phyloP scores from a whole-genome alignment of 192 early-diverging fungal species.

The Powellomyces hirtus region DNA sequence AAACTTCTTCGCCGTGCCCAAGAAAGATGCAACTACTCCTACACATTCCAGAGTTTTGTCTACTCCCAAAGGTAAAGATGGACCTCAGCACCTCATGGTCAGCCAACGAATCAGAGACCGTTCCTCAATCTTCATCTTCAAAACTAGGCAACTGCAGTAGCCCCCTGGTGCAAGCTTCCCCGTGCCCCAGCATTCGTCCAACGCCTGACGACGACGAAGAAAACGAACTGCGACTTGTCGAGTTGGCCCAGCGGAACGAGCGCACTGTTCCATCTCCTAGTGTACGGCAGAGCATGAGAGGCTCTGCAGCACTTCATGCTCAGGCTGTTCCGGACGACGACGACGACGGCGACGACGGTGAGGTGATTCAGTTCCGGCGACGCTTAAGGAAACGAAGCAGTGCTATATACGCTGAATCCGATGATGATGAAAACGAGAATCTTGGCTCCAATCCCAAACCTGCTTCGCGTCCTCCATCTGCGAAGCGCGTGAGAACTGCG shows the following conservation, averaged over 20 bases:
- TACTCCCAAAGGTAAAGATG: too few species aligned
- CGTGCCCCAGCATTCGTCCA: neutral
- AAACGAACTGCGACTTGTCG: neutral
- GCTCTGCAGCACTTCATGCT: neutral
- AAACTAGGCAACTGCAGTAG: neutral
- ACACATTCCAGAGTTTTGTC: neutral
- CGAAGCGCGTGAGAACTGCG: neutral
- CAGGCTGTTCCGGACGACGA: neutral
- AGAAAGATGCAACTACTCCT: neutral
- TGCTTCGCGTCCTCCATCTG: neutral
- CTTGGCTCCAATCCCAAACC: neutral
- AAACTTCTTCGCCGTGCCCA: slow-evolving; percentile 13
- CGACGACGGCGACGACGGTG: neutral
- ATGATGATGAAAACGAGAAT: slow-evolving; percentile 12
- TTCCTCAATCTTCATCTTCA: too few species aligned
- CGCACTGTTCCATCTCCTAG: neutral
- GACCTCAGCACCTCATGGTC: too few species aligned
- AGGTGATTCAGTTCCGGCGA: slow-evolving; percentile 11
- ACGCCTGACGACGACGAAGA: neutral
- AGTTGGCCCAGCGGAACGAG: neutral
- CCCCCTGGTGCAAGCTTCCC: neutral
- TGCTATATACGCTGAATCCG: slow-evolving; percentile 2
- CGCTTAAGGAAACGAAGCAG: slow-evolving; percentile 20
- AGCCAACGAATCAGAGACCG: too few species aligned
- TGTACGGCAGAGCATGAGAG: neutral